Evolutionary conservation across 1,284 basidiomycete genomes (phyloP).

Genomic region (Trichosporon ovoides): DNA sequence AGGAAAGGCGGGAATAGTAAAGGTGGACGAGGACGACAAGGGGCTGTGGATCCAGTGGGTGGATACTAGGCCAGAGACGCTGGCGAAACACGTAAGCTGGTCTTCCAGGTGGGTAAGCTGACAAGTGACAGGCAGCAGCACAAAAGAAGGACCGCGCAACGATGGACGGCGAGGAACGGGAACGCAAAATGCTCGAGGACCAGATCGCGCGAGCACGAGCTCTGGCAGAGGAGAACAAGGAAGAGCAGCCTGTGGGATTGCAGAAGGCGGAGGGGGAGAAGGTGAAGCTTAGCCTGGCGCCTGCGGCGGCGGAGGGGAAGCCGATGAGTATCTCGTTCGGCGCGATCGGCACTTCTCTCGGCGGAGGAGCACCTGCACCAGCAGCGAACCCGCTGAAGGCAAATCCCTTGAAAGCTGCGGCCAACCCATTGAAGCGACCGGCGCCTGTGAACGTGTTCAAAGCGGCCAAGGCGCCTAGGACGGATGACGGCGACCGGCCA

Average conservation of each 20-base stretch:
- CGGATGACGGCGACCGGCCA: constrained; percentile 46
- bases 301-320: constrained; percentile 3
- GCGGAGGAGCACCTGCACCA: not conserved
- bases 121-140: constrained; percentile 62
- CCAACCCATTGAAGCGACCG: constrained; percentile 49
- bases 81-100: constrained; percentile 71
- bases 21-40: constrained; percentile 96
- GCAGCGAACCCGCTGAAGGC: not conserved
- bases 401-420: constrained; percentile 32
- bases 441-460: constrained; percentile 64
- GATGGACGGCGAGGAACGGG: constrained; percentile 89
- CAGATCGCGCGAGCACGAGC: constrained; percentile 80
- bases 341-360: constrained; percentile 6
- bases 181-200: constrained; percentile 81
- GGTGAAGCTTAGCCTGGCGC: constrained; percentile 41
- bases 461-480: constrained; percentile 48
- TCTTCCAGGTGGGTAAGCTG: not conserved
- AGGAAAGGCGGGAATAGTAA: constrained; percentile 77
- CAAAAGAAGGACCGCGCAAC: constrained; percentile 88
- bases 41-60: constrained; percentile 97
- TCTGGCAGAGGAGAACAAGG: constrained; percentile 29
- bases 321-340: constrained; percentile 15
- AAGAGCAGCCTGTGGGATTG: constrained; percentile 51
- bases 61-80: constrained; percentile 87
- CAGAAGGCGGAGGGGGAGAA: constrained; percentile 62